These are phyloP conservation scores for Heterobasidion annosum DNA, from an alignment of 1,284 basidiomycete genomes.

Conservation along the genomic window DNA sequence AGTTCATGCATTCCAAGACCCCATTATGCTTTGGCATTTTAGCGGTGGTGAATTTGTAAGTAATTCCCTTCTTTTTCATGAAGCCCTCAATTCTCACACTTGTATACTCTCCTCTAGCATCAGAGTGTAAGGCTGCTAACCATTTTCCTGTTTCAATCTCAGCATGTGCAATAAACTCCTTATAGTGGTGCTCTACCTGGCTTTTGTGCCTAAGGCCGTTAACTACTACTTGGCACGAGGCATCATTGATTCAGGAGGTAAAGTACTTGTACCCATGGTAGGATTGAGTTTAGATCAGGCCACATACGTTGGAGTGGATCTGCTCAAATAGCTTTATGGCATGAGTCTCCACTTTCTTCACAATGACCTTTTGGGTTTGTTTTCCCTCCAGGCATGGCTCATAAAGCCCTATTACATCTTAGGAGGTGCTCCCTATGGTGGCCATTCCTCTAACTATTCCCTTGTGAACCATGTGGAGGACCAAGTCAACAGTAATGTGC, in stretches of 20 bases:
- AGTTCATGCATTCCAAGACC: neutral
- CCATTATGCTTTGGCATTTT: neutral
- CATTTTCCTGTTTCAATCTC: neutral
- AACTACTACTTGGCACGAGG: neutral
- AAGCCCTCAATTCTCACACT: neutral
- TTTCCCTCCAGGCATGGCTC: neutral
- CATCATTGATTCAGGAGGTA: neutral
- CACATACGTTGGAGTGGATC: neutral
- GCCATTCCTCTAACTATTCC: neutral
- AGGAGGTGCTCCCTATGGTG: neutral
- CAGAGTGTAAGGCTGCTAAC: neutral
- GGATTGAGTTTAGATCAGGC: neutral
- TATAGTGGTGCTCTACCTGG: neutral
- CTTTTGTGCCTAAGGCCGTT: neutral
- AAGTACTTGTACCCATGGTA: neutral
- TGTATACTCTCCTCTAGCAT: neutral
- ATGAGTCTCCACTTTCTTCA: neutral
- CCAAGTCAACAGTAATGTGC: conserved; percentile 12
- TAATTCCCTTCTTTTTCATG: neutral
- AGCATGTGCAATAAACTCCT: neutral
- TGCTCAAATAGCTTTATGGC: neutral
- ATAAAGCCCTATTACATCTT: neutral
- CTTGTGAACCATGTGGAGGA: conserved; percentile 9
- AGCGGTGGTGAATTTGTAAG: neutral
- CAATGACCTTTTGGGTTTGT: neutral